phyloP scores from a whole-genome alignment of 192 early-diverging fungal genomes.

The Oehlia diaphana region DNA sequence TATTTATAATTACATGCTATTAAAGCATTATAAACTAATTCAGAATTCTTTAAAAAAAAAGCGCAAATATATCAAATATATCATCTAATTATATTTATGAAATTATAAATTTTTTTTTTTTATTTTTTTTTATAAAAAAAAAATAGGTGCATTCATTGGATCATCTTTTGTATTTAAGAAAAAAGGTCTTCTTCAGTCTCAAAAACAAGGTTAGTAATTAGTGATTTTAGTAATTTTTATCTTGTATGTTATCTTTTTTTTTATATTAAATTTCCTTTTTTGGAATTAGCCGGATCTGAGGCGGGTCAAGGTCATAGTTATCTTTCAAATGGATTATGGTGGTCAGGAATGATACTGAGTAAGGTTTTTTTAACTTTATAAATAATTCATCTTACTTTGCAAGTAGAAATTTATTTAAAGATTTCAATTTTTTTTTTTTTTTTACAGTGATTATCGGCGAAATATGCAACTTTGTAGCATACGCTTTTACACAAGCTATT shows the following conservation, averaged over 20 bases:
- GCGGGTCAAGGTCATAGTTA: conserved; percentile 59
- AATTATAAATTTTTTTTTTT: not conserved
- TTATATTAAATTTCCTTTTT: not conserved
- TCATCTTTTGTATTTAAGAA: conserved; percentile 95
- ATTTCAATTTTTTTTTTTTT: not conserved
- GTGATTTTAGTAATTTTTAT: not conserved
- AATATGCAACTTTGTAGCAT: conserved; percentile 94
- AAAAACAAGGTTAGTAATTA: conserved; percentile 40
- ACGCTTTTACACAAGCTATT: conserved; percentile 96
- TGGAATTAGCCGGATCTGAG: conserved; percentile 35
- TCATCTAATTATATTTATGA: no score
- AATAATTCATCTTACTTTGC: not conserved
- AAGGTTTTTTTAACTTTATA: conserved; percentile 20
- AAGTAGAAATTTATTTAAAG: not conserved
- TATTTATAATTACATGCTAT: not conserved
- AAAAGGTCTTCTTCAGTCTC: conserved; percentile 84
- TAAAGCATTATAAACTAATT: not conserved
- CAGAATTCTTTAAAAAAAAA: not conserved
- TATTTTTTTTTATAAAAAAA: not conserved
- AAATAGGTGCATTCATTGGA: conserved; percentile 83
- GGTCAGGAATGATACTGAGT: conserved; percentile 61
- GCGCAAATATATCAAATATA: no score
- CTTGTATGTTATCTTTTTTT: not conserved
- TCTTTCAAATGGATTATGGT: conserved; percentile 54
- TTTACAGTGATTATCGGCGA: conserved; percentile 88